Conservation (phyloP, 2,329 filamentous ascomycete genomes). For the Cladophialophora yegresii region DNA sequence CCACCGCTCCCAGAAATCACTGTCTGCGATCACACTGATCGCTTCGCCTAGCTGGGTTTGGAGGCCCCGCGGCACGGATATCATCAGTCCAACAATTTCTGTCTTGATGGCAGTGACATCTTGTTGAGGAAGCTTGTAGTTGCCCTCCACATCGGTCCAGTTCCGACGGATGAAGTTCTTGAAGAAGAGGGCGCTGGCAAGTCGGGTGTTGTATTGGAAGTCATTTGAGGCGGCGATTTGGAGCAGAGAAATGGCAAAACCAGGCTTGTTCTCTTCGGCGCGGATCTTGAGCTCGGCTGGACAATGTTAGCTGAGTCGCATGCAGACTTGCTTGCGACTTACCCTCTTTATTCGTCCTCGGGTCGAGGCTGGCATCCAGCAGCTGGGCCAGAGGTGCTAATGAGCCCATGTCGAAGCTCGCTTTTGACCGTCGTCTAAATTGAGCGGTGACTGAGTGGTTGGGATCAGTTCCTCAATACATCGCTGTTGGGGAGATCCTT, state of each 20-base stretch:
- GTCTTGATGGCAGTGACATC: slow-evolving; percentile 91
- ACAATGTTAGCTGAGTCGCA: slow-evolving; percentile 20
- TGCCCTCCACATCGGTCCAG: slow-evolving; percentile 94
- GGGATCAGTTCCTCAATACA: background rate
- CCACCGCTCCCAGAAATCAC: slow-evolving; percentile 95
- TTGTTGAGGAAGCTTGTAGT: slow-evolving; percentile 79
- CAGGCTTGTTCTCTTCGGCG: slow-evolving; percentile 75
- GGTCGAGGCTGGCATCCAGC: slow-evolving; percentile 87
- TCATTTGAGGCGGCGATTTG: slow-evolving; percentile 81
- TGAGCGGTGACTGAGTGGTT: background rate
- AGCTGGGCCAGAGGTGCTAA: slow-evolving; percentile 67
- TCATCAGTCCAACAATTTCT: slow-evolving; percentile 96
- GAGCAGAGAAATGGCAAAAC: slow-evolving; percentile 84
- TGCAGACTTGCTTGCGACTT: slow-evolving; percentile 33
- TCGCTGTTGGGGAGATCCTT: background rate
- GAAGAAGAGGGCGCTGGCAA: slow-evolving; percentile 89
- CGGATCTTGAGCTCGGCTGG: slow-evolving; percentile 80
- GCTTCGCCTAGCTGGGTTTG: slow-evolving; percentile 95
- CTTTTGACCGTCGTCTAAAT: background rate
- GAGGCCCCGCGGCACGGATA: slow-evolving; percentile 79
- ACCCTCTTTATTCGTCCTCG: slow-evolving; percentile 87
- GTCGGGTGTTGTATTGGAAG: slow-evolving; percentile 74
- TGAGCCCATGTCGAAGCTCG: slow-evolving; percentile 54
- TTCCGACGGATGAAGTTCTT: slow-evolving; percentile 97
- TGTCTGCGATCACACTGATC: slow-evolving; percentile 95